Evolutionary conservation across 2,329 filamentous ascomycete genomes (phyloP), one percentile per base, ranked within the genome.

Genomic region (Cadophora malorum): DNA sequence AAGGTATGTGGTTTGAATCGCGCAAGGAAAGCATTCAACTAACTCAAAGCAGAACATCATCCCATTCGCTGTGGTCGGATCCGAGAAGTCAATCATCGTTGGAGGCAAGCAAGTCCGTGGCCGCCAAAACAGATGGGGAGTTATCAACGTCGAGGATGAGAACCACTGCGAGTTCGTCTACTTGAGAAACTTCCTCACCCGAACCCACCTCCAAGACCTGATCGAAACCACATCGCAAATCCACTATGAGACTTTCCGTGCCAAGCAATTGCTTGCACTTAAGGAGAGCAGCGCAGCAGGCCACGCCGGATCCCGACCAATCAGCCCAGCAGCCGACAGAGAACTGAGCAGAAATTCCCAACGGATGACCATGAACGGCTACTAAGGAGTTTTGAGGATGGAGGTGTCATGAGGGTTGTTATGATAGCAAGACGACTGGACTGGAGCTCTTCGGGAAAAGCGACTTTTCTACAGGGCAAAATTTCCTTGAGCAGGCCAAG

Each of bases 131-230:
- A 90, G 96, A 82, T 99, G 96, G 96, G 96, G 96, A 76, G 92
- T 98, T 73, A 98, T 99, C 86, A 99, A 99, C 79, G 95, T 99
- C 76, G 96, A 99, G 84, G 95, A 99, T 76, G 96, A 99, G 86
- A 96, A 91, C 83, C 96, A 99, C 86, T 99, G 96, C 88, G 96
- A 99, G 88, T 99, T 99, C 79, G 91, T 98, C 79, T 97, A 97
- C 82, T 89, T 99, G 71, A 91, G 96, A 80, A 95, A 99, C 87
- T 99, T 99, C 89, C 89, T 99, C 73, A 97, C 96, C 76, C 93
- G 96, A 79, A 98, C 96, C 72, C 96, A 99, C 82, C 89, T 99
- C 67, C 96, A 99, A 86, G 96, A 99, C 79, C 89, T 99, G 74
- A 97, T 99, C 81, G 96, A 99, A 85, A 99, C 96, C 38, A 99